phyloP scores from a whole-genome alignment of 2,329 filamentous ascomycete species.

The Cercospora beticola region DNA sequence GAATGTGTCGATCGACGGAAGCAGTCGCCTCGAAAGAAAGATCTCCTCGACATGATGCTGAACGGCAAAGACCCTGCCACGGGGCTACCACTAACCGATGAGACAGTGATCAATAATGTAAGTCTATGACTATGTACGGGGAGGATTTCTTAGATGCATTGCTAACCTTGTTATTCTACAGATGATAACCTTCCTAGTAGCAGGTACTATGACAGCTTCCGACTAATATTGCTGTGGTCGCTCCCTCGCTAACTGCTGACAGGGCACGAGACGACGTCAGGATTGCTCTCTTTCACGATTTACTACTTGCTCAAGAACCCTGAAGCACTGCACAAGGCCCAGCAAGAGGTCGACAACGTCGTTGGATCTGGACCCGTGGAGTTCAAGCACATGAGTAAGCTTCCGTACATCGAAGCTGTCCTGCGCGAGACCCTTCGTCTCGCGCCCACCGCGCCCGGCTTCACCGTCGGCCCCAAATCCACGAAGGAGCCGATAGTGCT shows the following conservation, averaged over 20 bases:
- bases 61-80: constrained; percentile 63
- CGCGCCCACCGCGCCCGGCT: constrained; percentile 60
- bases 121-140: neutral
- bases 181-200: constrained; percentile 67
- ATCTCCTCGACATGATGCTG: constrained; percentile 67
- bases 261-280: constrained; percentile 70
- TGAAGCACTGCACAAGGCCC: constrained; percentile 58
- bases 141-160: neutral
- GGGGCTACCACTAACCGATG: constrained; percentile 61
- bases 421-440: constrained; percentile 65
- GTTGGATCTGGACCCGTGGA: constrained; percentile 59
- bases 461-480: constrained; percentile 34
- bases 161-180: neutral
- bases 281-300: constrained; percentile 64
- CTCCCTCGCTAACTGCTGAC: constrained; percentile 10
- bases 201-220: constrained; percentile 31
- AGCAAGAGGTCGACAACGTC: constrained; percentile 67
- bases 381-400: constrained; percentile 61
- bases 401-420: constrained; percentile 65
- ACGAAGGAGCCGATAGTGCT: constrained; percentile 43
- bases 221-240: no score
- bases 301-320: constrained; percentile 66
- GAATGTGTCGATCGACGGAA: constrained; percentile 65
- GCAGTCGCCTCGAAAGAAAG: constrained; percentile 60
- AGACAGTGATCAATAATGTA: constrained; percentile 62